A percentile compares a stretch with the other conserved stretches of the same genome.
phyloP scores from a whole-genome alignment of 2,329 filamentous ascomycete genomes.

The Atkinsonella texensis region DNA sequence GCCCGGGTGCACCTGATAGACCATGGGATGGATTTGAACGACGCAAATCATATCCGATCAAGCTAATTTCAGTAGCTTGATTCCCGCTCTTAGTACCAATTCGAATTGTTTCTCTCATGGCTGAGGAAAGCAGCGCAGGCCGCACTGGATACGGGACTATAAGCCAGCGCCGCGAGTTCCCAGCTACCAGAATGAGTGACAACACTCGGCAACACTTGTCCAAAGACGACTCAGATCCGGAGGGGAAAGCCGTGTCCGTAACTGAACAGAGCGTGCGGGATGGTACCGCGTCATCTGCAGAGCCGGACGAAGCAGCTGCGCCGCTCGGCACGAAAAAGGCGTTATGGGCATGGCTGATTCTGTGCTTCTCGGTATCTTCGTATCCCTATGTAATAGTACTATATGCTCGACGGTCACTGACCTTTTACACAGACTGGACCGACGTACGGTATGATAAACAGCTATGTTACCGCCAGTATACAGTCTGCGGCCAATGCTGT shows the following conservation, averaged over 20 bases:
- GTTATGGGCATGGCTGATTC: conserved; percentile 11
- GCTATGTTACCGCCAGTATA: conserved; percentile 12
- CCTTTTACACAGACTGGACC: conserved; percentile 8
- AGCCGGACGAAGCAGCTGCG: background rate
- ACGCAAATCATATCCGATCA: background rate
- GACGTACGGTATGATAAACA: conserved; percentile 10
- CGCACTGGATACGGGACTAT: background rate
- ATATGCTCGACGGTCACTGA: background rate
- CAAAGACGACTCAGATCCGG: background rate
- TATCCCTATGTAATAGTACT: background rate
- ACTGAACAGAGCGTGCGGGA: background rate
- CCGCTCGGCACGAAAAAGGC: conserved; percentile 8
- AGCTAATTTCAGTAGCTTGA: too few relatives aligned
- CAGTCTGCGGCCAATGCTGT: conserved; percentile 11
- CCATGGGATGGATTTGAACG: background rate
- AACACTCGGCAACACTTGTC: background rate
- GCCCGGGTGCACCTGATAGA: background rate
- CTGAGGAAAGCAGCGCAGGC: background rate
- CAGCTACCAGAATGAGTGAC: background rate
- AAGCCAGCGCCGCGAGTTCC: background rate
- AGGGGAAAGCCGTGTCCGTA: background rate
- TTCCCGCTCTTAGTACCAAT: too few relatives aligned
- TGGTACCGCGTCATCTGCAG: background rate
- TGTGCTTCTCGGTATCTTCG: conserved; percentile 10
- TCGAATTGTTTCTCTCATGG: background rate